Base-by-base conservation (phyloP, 1,284 basidiomycete genomes). In the Lentinula novae-zelandiae region DNA sequence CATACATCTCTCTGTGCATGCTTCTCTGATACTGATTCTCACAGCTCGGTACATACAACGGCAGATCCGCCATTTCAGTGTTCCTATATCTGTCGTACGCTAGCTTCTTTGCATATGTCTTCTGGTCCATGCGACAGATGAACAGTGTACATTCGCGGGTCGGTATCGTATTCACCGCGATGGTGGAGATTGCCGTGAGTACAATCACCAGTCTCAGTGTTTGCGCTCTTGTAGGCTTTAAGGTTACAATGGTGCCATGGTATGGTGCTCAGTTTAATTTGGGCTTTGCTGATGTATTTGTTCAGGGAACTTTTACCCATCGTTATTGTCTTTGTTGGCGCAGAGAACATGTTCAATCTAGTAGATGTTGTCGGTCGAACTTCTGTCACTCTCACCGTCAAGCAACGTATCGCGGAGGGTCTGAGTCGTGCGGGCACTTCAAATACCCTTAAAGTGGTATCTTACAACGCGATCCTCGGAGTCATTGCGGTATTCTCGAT, bases 321-420 rank as follows among this genome's bases (percentile, higher is more conserved):
- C 64, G 92, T 98, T 53, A 94, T 99, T 55, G 86, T 96, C 15
- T 96, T 98, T 66, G 92, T 98, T 17, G 96, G 96, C 8, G 92
- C 94, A 1, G 96, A 98, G 76, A 98, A 98, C 70, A 98, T 98
- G 96, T 93, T 94, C 71, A 91, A 90, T 67, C 79, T 99, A 70
- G 90, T 94, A 20, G 88, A 94, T 67, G 94, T 95, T 0, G 93
- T 99, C 42, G 87, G 92, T 22, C 90, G 86, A 66, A 97, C 96
- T 1, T 89, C 94, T 2, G 89, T 98, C 51, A 88, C 91, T 1
- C 81, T 97, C 38, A 87, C 95, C 0, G 95, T 98, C 10, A 95
- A 96, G 64, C 90, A 95, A 66, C 87, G 96, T 33, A 93, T 98
- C 60, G 95, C 93, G 0, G 84, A 92, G 62, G 96, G 95, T 2